Base-by-base conservation (phyloP, 495 filamentous ascomycete species). In the Penicillium roqueforti region DNA sequence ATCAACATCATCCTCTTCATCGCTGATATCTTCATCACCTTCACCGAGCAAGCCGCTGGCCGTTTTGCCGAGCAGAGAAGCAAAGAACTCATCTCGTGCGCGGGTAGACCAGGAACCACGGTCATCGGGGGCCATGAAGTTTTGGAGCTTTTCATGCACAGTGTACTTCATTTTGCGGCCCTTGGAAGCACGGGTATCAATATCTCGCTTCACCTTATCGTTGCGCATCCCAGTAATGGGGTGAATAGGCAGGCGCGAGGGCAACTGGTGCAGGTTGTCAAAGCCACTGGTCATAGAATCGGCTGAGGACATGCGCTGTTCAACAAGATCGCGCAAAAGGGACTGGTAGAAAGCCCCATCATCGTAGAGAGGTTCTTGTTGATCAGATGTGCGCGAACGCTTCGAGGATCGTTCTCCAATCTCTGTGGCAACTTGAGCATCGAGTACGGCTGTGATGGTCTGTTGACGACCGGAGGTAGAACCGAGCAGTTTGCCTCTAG, bases 51-150 rank as follows among this genome's bases (percentile, higher is more conserved):
- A 74, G 55, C 89, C 75, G 66, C 84, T 89, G 63, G 87, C 84
- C 46, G 72, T 70, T 48, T 63, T 68, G 14, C 93, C 95, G 50
- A 98, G 83, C 64, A 98, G 70, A 29, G 89, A 87, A 28, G 85
- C 86, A 73, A 98, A 97, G 63, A 98, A 85, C 61, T 95, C 82
- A 63, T 90, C 88, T 47, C 89, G 82, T 36, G 90, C 88, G 47
- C 82, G 77, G 47, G 82, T 78, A 45, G 88, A 87, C 92, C 92
- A 96, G 11, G 57, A 66, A 3, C 85, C 79, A 26, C 87, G 74
- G 65, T 95, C 88, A 67, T 95, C 88, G 0, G 92, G 87, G 26
- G 91, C 92, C 92, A 97, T 96, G 66, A 97, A 97, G 73, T 97
- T 97, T 75, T 93, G 88, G 56, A 98, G 69, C 70, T 96, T 97